Conservation (phyloP, 2,329 filamentous ascomycete species). For the Apiospora hydei region DNA sequence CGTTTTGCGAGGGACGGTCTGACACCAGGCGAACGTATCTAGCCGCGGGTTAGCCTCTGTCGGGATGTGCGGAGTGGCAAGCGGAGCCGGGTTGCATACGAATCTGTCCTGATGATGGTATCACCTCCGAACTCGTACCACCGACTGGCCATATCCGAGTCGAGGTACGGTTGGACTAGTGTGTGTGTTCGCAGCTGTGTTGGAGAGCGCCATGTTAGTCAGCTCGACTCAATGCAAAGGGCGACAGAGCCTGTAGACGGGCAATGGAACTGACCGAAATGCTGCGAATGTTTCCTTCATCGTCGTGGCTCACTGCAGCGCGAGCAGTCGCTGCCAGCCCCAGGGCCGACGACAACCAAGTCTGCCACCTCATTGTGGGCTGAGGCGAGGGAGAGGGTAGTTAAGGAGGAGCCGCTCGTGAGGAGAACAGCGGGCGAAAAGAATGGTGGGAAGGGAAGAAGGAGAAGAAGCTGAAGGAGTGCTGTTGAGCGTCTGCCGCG, state of each 20-base stretch:
- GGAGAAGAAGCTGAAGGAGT: neutral
- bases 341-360: slow-evolving; percentile 42
- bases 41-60: slow-evolving; percentile 27
- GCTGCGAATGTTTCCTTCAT: slow-evolving; percentile 62
- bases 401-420: neutral
- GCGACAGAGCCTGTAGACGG: neutral
- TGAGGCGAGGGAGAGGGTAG: slow-evolving; percentile 25
- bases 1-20: slow-evolving; percentile 87
- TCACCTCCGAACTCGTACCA: slow-evolving; percentile 99
- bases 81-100: slow-evolving; percentile 54
- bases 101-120: slow-evolving; percentile 79
- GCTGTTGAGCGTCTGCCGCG: slow-evolving; percentile 17
- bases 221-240: neutral
- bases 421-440: neutral
- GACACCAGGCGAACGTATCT: slow-evolving; percentile 93
- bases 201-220: slow-evolving; percentile 11
- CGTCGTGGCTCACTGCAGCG: slow-evolving; percentile 52
- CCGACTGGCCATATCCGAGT: slow-evolving; percentile 96
- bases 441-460: neutral
- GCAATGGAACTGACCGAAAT: slow-evolving; percentile 63
- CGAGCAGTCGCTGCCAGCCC: slow-evolving; percentile 48
- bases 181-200: slow-evolving; percentile 85
- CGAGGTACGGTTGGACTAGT: slow-evolving; percentile 89
- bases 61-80: neutral
- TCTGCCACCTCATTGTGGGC: slow-evolving; percentile 40